Base-by-base conservation (phyloP, 2,329 filamentous ascomycete species). In the Aspergillus sojae region DNA sequence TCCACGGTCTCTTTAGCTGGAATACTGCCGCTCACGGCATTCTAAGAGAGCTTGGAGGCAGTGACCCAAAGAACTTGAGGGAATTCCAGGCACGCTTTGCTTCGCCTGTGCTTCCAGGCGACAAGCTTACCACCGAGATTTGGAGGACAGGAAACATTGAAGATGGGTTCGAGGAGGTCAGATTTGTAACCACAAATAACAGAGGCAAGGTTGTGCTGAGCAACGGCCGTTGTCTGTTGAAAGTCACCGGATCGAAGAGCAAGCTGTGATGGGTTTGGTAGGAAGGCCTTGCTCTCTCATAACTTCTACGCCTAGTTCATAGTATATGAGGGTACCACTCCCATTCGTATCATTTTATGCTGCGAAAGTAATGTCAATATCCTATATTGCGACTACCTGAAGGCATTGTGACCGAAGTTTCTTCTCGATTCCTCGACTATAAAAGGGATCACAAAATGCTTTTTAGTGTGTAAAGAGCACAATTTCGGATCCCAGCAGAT, bases 1-100 rank as follows among this genome's bases (percentile, higher is more conserved):
- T 96, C 77, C 93, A 97, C 80, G 94, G 94, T 23, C 83, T 97
- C 53, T 96, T 89, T 81, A 92, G 88, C 70, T 97, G 91, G 89
- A 97, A 97, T 81, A 87, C 86, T 62, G 86, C 91, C 2, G 87
- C 86, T 19, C 92, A 94, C 73, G 88, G 86, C 32, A 82, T 97
- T 63, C 82, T 97, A 61, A 86, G 91, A 77, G 81, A 85, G 45
- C 83, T 96, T 23, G 93, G 92, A 53, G 90, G 85, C 54, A 90
- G 90, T 76, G 87, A 96, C 74, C 91, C 93, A 1, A 86, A 86
- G 68, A 96, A 94, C 73, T 83, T 97, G 70, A 91, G 88, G 80
- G 92, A 95, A 79, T 97, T 94, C 82, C 92, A 94, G 81, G 93
- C 93, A 21, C 85, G 93, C 50, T 97, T 97, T 76, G 92, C 92